Conservation (phyloP, 257 asterid species). For the Hygrophila difformis region DNA sequence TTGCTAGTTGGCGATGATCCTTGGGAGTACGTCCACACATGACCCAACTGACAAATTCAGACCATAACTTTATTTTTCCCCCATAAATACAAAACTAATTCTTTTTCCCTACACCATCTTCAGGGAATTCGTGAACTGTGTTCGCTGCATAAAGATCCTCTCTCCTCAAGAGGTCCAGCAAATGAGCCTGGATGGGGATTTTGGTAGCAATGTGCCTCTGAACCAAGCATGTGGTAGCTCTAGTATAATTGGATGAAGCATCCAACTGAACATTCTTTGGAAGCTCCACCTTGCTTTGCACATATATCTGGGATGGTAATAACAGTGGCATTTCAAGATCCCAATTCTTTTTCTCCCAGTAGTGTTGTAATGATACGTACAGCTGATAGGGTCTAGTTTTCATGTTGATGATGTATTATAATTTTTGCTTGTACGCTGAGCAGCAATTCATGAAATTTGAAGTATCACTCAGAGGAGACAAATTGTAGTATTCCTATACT, state of each 20-base stretch:
- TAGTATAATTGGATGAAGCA: slow-evolving; percentile 20
- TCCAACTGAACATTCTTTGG: no score
- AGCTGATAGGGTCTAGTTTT: no score
- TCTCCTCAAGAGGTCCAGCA: slow-evolving; percentile 81
- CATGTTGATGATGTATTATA: no score
- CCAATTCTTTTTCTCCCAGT: no score
- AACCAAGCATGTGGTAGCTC: slow-evolving; percentile 69
- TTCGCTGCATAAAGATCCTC: slow-evolving; percentile 58
- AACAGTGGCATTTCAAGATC: no score
- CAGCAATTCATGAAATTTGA: no score
- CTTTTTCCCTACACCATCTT: neutral
- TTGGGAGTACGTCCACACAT: slow-evolving; percentile 94
- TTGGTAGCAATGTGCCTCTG: slow-evolving; percentile 39
- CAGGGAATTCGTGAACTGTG: slow-evolving; percentile 75
- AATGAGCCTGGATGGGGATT: slow-evolving; percentile 72
- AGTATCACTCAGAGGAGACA: no score
- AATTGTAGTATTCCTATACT: no score
- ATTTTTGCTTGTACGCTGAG: no score
- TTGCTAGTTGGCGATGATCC: slow-evolving; percentile 85
- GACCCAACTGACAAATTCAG: neutral
- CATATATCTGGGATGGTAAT: no score
- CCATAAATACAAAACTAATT: neutral
- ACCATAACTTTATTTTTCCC: neutral
- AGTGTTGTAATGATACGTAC: no score
- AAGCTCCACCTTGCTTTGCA: no score